Evolutionary conservation across 495 filamentous ascomycete genomes (phyloP), one percentile per base, ranked within the genome.

Genomic region (Daldinia loculata): DNA sequence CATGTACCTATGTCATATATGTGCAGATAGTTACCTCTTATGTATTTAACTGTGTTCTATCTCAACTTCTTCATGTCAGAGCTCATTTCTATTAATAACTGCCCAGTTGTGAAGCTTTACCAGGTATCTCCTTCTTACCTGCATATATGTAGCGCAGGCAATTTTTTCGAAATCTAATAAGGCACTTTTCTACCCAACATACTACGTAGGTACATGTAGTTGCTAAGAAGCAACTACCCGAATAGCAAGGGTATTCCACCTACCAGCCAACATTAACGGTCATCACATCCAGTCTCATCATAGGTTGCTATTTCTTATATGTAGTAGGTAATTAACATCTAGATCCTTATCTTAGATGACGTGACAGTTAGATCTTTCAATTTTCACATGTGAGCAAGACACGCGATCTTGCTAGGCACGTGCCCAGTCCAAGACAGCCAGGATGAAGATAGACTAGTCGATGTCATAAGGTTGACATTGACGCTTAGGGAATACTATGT

Each of bases 341-440:
- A 53, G 24, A n/a, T 30, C 24, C 15, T 17, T 17, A 53, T 30
- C 50, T 50, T 52, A 52, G 41, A 29, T 56, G 36, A 55, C 19
- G 24, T 58, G 53, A 51, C 30, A 67, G 3, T 17, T 45, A 19
- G 22, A 17, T 15, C 26, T 50, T 50, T 29, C 2, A 36, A 45
- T 17, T 41, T 29, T 60, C 50, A 45, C 70, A 73, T 69, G 61
- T 61, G 61, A 62, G 56, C 34, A 32, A 22, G 43, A 22, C 66
- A 73, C 61, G 43, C 56, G 65, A 73, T 58, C 57, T 41, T 60
- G 34, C 45, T 43, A 63, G 9, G 66, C 70, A 73, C 70, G 70
- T 69, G 70, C 66, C 29, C 27, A 43, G n/a, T 41, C 3, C 24
- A 51, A 7, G 38, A 26, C 24, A 67, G 26, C 32, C 12, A 61